A percentile compares a stretch with the other conserved stretches of the same genome.
Conservation (phyloP, 2,329 filamentous ascomycete species). For the Penicillium verrucosum region DNA sequence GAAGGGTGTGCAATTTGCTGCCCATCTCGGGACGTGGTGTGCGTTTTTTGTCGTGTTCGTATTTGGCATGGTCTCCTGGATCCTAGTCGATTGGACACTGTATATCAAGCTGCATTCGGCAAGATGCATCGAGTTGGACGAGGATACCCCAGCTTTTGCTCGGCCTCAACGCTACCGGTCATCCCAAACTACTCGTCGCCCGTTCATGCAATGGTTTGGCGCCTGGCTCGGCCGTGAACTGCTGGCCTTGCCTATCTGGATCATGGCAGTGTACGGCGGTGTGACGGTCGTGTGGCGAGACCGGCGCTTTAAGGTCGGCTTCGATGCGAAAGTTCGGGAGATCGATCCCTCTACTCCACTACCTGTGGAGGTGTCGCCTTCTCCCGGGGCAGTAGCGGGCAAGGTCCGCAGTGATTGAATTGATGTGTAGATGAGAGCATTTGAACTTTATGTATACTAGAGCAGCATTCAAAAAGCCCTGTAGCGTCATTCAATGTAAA, state of each 20-base stretch:
- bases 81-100: slow-evolving; percentile 67
- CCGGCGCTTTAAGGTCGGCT: slow-evolving; percentile 72
- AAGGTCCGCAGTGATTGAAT: slow-evolving; percentile 24
- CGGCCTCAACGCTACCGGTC: slow-evolving; percentile 45
- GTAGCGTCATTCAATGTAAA: background rate
- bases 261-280: slow-evolving; percentile 84
- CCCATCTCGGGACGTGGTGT: slow-evolving; percentile 63
- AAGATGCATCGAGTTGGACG: slow-evolving; percentile 66
- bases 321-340: slow-evolving; percentile 77
- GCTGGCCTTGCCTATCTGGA: slow-evolving; percentile 84
- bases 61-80: slow-evolving; percentile 66
- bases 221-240: slow-evolving; percentile 84
- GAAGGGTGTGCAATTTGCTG: slow-evolving; percentile 38
- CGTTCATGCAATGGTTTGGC: slow-evolving; percentile 67
- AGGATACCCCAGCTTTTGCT: slow-evolving; percentile 72
- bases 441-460: slow-evolving; percentile 9
- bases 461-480: background rate
- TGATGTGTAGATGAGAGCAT: slow-evolving; percentile 9
- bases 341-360: slow-evolving; percentile 31
- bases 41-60: slow-evolving; percentile 66
- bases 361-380: slow-evolving; percentile 24
- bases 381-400: slow-evolving; percentile 8
- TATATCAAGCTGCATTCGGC: slow-evolving; percentile 73
- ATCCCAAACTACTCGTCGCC: slow-evolving; percentile 46
- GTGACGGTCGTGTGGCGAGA: slow-evolving; percentile 85